Evolutionary conservation across 768 basidiomycete species (phyloP).

Genomic region (Termitomyces sp.): DNA sequence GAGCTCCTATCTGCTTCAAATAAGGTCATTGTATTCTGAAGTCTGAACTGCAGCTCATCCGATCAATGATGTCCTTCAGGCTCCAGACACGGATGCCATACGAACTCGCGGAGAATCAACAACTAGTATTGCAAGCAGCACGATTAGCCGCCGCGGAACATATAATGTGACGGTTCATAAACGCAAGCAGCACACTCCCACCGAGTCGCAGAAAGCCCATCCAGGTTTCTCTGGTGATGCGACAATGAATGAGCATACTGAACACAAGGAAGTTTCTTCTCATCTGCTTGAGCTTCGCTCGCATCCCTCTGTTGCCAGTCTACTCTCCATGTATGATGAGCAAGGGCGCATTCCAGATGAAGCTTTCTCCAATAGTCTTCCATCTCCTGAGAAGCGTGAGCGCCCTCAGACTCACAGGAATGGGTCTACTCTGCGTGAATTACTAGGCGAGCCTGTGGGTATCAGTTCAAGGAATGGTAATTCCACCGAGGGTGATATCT

Average conservation of each 20-base stretch:
- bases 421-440: conserved; percentile 69
- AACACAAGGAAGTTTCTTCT: conserved; percentile 33
- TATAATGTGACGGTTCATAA: conserved; percentile 71
- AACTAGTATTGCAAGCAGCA: conserved; percentile 47
- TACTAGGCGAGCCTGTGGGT: conserved; percentile 52
- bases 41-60: conserved; percentile 47
- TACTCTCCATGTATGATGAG: conserved; percentile 70
- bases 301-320: conserved; percentile 74
- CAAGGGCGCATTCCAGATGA: conserved; percentile 55
- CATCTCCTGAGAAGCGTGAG: conserved; percentile 31
- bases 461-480: conserved; percentile 17
- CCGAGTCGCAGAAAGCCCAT: conserved; percentile 63
- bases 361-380: conserved; percentile 61
- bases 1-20: conserved; percentile 23
- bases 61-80: conserved; percentile 50
- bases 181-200: conserved; percentile 53
- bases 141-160: conserved; percentile 45
- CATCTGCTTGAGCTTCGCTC: conserved; percentile 58
- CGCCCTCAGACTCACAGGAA: conserved; percentile 51
- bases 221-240: conserved; percentile 27
- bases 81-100: conserved; percentile 35
- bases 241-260: conserved; percentile 19
- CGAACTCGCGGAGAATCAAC: conserved; percentile 45
- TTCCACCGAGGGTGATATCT: conserved; percentile 64
- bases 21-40: neutral